These are phyloP conservation scores for Coccomyxa sp. DNA, from an alignment of 139 green algal genomes.

Conservation along the genomic window DNA sequence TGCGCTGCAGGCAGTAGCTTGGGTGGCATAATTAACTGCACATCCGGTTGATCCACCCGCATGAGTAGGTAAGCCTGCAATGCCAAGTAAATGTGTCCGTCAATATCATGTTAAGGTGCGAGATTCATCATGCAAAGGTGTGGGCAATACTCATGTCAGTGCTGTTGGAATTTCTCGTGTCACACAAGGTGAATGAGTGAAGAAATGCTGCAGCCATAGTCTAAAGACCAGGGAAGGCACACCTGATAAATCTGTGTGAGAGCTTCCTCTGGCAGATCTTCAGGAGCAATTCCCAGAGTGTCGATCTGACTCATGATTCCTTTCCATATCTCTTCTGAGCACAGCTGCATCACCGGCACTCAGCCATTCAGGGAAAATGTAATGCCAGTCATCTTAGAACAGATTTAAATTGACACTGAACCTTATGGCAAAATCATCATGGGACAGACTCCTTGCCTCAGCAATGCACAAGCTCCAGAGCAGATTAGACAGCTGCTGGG, in stretches of 20 bases:
- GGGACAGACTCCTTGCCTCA: constrained; percentile 1
- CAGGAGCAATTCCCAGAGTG: constrained; percentile 3
- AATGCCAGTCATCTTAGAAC: not conserved
- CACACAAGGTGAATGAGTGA: not conserved
- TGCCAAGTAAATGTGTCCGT: not conserved
- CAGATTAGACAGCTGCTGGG: constrained; percentile 56
- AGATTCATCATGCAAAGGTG: not conserved
- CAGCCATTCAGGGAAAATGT: not conserved
- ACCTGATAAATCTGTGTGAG: constrained; percentile 48
- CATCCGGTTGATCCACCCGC: constrained; percentile 3
- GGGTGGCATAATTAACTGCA: not conserved
- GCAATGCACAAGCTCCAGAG: constrained; percentile 49
- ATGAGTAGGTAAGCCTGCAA: constrained; percentile 29
- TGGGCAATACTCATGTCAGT: not conserved
- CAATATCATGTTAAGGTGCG: not conserved
- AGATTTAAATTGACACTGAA: not conserved
- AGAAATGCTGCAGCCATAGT: not conserved
- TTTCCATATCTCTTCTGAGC: constrained; percentile 11
- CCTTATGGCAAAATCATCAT: not conserved
- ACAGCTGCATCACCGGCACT: constrained; percentile 2
- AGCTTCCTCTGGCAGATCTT: constrained; percentile 43
- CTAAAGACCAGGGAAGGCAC: not conserved
- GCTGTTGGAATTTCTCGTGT: not conserved
- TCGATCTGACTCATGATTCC: constrained; percentile 13
- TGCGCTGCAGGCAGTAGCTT: constrained; percentile 4